A percentile compares a stretch with the other conserved stretches of the same genome.
Evolutionary conservation across 352 stramenopile genomes (phyloP).

Genomic region (Phytophthora citrophthora): DNA sequence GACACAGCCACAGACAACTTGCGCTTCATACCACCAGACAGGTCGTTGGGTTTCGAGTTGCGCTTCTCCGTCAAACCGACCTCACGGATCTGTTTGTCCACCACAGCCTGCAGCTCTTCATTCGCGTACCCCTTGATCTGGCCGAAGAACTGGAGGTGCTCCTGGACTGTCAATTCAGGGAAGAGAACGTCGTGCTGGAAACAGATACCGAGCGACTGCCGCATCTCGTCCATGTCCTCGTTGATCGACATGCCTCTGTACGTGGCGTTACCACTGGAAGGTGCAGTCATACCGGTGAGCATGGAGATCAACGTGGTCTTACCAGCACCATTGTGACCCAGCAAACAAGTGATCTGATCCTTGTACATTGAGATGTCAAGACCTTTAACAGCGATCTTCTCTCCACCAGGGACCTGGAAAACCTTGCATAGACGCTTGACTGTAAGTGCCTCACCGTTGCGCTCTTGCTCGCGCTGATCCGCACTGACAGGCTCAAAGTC

Average conservation of each 20-base stretch:
- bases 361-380: conserved; percentile 85
- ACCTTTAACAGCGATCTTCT: conserved; percentile 88
- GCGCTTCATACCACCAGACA: conserved; percentile 90
- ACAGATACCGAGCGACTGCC: conserved; percentile 72
- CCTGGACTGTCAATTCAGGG: conserved; percentile 66
- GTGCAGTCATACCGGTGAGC: conserved; percentile 65
- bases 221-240: conserved; percentile 75
- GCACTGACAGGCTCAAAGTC: conserved; percentile 50
- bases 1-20: conserved; percentile 90
- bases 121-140: conserved; percentile 58
- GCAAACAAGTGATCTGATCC: conserved; percentile 74
- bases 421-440: conserved; percentile 74
- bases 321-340: conserved; percentile 82
- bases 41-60: conserved; percentile 44
- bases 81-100: conserved; percentile 48
- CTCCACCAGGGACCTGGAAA: conserved; percentile 79
- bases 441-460: conserved; percentile 49
- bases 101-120: conserved; percentile 32
- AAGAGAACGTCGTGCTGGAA: conserved; percentile 85
- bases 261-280: conserved; percentile 53
- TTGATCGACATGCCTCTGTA: conserved; percentile 74
- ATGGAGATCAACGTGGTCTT: conserved; percentile 86
- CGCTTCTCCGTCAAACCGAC: conserved; percentile 67
- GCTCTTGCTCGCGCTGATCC: conserved; percentile 57
- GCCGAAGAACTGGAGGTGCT: conserved; percentile 74